These are phyloP conservation scores for Penicillium paradoxum DNA, from an alignment of 495 filamentous ascomycete species.

Conservation along the genomic window DNA sequence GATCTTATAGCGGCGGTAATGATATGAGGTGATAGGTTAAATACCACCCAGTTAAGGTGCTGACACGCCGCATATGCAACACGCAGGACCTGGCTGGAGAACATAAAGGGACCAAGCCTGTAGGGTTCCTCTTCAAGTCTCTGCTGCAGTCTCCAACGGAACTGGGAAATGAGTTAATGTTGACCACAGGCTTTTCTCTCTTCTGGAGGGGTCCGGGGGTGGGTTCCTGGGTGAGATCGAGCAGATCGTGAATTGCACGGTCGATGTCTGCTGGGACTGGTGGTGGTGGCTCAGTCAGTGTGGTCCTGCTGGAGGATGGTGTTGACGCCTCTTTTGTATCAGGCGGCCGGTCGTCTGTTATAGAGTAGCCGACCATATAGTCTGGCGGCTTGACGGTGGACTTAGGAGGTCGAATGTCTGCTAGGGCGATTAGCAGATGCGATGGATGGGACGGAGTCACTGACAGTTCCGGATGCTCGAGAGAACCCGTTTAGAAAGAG, in stretches of 20 bases:
- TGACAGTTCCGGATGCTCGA: background rate
- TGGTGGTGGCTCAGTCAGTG: constrained; percentile 1
- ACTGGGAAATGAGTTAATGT: constrained; percentile 8
- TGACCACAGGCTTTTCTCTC: background rate
- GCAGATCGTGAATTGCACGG: constrained; percentile 15
- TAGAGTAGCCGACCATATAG: too few relatives aligned
- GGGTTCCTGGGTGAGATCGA: constrained; percentile 10
- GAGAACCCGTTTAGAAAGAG: background rate
- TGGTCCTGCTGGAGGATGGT: background rate
- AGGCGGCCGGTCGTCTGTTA: too few relatives aligned
- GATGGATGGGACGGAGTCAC: background rate
- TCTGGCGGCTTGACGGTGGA: background rate
- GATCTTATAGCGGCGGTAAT: constrained; percentile 10
- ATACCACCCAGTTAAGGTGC: constrained; percentile 15
- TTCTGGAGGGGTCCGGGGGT: background rate
- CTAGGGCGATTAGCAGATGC: constrained; percentile 7
- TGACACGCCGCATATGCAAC: constrained; percentile 8
- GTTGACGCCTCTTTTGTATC: background rate
- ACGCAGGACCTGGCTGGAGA: constrained; percentile 9
- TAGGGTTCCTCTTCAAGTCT: constrained; percentile 14
- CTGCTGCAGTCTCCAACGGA: constrained; percentile 6
- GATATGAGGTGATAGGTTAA: constrained; percentile 7
- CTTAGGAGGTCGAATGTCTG: constrained; percentile 10
- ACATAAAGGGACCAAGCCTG: constrained; percentile 7
- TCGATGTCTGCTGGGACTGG: constrained; percentile 1